Conservation (phyloP, 768 basidiomycete genomes). For the Lactarius vividus region DNA sequence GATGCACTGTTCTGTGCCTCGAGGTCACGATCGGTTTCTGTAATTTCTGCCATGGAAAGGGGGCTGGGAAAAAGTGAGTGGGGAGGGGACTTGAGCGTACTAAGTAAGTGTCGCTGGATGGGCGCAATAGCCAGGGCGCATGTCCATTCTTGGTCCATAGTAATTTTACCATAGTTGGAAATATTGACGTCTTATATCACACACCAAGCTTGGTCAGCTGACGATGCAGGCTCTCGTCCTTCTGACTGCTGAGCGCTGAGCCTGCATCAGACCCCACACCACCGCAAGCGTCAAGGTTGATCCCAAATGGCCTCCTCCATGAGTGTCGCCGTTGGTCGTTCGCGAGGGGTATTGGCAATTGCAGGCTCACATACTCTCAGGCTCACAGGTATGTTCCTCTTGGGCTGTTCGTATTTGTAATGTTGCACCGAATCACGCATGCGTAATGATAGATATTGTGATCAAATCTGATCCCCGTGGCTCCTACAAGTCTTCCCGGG, state of each 20-base stretch:
- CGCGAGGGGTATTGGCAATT: not conserved
- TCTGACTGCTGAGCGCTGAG: not conserved
- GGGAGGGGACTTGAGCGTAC: too few relatives aligned
- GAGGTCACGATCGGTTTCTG: not conserved
- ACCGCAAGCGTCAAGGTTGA: not conserved
- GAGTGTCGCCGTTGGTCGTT: not conserved
- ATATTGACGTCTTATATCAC: too few relatives aligned
- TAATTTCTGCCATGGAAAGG: constrained; percentile 5
- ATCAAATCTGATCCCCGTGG: constrained; percentile 10
- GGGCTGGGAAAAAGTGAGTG: not conserved
- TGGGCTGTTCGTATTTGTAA: not conserved
- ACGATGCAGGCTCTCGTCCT: not conserved
- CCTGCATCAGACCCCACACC: not conserved
- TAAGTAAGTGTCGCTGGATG: not conserved
- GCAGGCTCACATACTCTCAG: not conserved
- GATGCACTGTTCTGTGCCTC: constrained; percentile 3
- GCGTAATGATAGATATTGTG: constrained; percentile 4
- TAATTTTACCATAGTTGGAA: too few relatives aligned
- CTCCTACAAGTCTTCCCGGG: constrained; percentile 4
- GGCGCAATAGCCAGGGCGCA: too few relatives aligned
- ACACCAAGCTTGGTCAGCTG: too few relatives aligned
- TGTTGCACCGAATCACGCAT: not conserved
- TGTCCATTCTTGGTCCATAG: too few relatives aligned
- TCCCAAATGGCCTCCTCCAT: not conserved
- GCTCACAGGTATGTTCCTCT: not conserved